phyloP scores from a whole-genome alignment of 768 basidiomycete species.

The Amylocystis lapponica region DNA sequence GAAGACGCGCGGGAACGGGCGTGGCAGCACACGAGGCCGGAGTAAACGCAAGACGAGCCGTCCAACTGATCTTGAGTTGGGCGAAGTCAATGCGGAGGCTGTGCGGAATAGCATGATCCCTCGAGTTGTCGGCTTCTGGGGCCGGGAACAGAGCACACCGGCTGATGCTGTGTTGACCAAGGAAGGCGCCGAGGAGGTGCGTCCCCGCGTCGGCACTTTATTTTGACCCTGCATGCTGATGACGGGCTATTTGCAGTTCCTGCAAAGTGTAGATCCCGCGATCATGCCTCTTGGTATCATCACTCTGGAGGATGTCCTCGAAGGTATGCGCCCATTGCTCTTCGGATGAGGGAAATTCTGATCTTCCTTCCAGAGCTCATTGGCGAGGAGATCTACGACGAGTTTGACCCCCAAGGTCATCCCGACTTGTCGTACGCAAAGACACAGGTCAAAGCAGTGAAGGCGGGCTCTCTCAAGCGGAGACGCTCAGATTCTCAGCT shows the following conservation, averaged over 20 bases:
- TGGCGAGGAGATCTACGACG: conserved; percentile 90
- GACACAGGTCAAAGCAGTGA: not conserved
- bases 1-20: conserved; percentile 5
- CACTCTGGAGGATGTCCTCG: conserved; percentile 88
- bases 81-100: conserved; percentile 15
- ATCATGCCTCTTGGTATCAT: conserved; percentile 88
- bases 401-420: conserved; percentile 73
- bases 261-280: conserved; percentile 76
- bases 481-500: conserved; percentile 16
- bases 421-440: conserved; percentile 21
- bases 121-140: conserved; percentile 30
- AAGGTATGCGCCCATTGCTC: conserved; percentile 43
- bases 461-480: not conserved
- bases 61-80: conserved; percentile 28
- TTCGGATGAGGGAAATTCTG: not conserved
- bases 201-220: too few relatives aligned
- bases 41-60: conserved; percentile 17
- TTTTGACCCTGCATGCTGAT: too few relatives aligned
- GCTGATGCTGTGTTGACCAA: conserved; percentile 81
- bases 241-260: conserved; percentile 53
- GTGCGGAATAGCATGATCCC: conserved; percentile 17
- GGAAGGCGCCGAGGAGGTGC: conserved; percentile 67
- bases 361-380: conserved; percentile 58
- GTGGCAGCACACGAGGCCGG: conserved; percentile 7
- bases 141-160: conserved; percentile 75